A percentile compares a stretch with the other conserved stretches of the same genome.
Evolutionary conservation across 768 basidiomycete genomes (phyloP).

Genomic region (Lactarius hengduanensis): DNA sequence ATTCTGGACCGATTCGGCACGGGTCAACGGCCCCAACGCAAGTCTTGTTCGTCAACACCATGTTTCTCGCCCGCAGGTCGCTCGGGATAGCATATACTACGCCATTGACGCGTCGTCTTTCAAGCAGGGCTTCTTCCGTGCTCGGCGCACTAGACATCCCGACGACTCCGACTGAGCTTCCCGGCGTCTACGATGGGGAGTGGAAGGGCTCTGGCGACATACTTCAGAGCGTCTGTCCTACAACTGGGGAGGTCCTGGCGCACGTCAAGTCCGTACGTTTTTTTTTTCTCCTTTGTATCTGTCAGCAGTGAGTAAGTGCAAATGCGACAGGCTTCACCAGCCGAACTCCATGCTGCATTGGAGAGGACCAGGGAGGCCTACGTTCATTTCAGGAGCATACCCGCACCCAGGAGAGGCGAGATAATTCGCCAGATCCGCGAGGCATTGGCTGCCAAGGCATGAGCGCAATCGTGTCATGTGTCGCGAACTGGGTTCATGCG

Average conservation of each 20-base stretch:
- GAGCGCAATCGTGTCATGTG: not conserved
- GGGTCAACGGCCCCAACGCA: slow-evolving; percentile 9
- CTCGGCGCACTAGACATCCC: slow-evolving; percentile 64
- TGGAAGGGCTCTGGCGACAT: slow-evolving; percentile 79
- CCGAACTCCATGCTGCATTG: slow-evolving; percentile 70
- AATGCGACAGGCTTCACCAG: slow-evolving; percentile 54
- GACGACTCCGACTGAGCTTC: slow-evolving; percentile 50
- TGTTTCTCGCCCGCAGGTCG: slow-evolving; percentile 21
- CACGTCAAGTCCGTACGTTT: slow-evolving; percentile 62
- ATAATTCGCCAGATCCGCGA: slow-evolving; percentile 85
- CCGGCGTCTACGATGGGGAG: slow-evolving; percentile 79
- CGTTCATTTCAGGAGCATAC: slow-evolving; percentile 64
- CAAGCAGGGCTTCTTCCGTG: slow-evolving; percentile 66
- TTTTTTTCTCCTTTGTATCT: not conserved
- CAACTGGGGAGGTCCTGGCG: slow-evolving; percentile 84
- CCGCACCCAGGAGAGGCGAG: slow-evolving; percentile 87
- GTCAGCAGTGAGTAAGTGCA: not conserved
- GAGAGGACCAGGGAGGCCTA: slow-evolving; percentile 74
- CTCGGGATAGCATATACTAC: slow-evolving; percentile 23
- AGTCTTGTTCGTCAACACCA: not conserved
- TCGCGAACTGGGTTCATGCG: not conserved
- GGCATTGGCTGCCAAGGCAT: slow-evolving; percentile 73
- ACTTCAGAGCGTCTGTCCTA: slow-evolving; percentile 71
- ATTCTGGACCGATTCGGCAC: slow-evolving; percentile 3
- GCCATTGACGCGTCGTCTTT: slow-evolving; percentile 48